These are phyloP conservation scores for Rhododendron kiyosumense DNA, from an alignment of 148 eudicot genomes.

Conservation along the genomic window DNA sequence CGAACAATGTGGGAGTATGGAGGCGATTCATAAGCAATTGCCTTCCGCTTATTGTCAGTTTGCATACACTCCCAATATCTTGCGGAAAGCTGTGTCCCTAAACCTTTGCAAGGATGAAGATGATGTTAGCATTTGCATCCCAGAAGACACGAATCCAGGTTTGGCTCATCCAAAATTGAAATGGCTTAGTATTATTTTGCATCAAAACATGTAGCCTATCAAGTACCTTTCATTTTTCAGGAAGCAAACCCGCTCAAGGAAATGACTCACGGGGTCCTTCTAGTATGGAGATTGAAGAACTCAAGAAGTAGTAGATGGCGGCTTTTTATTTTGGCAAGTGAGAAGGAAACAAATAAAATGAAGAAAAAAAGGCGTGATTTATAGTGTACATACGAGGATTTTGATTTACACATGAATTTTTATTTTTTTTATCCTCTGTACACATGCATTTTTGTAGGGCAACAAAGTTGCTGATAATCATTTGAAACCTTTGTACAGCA, in stretches of 20 bases:
- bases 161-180: not conserved
- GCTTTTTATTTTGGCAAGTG: not conserved
- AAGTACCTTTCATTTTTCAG: slow-evolving; percentile 4
- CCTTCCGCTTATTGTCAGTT: slow-evolving; percentile 58
- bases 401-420: too few relatives aligned
- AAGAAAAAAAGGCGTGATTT: not conserved
- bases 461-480: not conserved
- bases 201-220: not conserved
- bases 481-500: not conserved
- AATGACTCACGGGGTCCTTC: slow-evolving; percentile 1
- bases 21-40: slow-evolving; percentile 47
- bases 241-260: not conserved
- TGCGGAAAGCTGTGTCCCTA: slow-evolving; percentile 13
- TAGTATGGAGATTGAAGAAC: slow-evolving; percentile 18
- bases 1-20: slow-evolving; percentile 49
- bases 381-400: not conserved
- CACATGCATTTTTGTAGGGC: not conserved
- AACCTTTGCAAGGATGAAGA: slow-evolving; percentile 22
- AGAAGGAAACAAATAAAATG: not conserved
- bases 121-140: slow-evolving; percentile 8
- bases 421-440: not conserved
- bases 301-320: not conserved
- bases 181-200: not conserved
- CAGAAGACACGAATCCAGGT: slow-evolving; percentile 29
- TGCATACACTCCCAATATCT: slow-evolving; percentile 25